Conservation (phyloP, 2,329 filamentous ascomycete genomes). For the Verticillium nonalfalfae region DNA sequence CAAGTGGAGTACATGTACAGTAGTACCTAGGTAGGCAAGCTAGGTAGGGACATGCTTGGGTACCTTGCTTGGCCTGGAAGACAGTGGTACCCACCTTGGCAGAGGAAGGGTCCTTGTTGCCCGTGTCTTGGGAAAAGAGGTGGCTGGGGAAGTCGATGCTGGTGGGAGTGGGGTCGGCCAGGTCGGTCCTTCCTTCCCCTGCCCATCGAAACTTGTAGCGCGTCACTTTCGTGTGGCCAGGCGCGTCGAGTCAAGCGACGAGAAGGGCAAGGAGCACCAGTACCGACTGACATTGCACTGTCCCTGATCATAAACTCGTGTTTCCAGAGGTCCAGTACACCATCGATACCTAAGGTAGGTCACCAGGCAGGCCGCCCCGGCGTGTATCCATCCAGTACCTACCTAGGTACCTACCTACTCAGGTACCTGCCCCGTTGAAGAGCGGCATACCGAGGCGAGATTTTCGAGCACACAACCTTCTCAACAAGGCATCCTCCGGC, state of each 20-base stretch:
- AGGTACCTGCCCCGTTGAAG: too few species aligned
- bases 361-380: too few species aligned
- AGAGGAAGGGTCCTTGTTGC: background rate
- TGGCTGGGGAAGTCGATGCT: slow-evolving; percentile 15
- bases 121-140: slow-evolving; percentile 9
- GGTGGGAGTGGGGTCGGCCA: background rate
- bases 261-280: background rate
- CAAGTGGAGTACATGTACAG: background rate
- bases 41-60: too few species aligned
- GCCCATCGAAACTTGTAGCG: background rate
- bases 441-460: too few species aligned
- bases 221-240: background rate
- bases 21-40: too few species aligned
- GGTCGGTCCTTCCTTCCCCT: background rate
- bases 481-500: slow-evolving; percentile 4
- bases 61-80: background rate
- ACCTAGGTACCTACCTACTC: too few species aligned
- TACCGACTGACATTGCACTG: too few species aligned
- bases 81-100: background rate
- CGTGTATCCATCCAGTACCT: too few species aligned
- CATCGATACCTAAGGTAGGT: too few species aligned
- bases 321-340: too few species aligned
- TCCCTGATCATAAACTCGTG: too few species aligned
- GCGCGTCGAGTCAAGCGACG: background rate
- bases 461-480: too few species aligned